Percentiles rank a stretch among this genome's conserved stretches.
Evolutionary conservation across 495 filamentous ascomycete species (phyloP).

Genomic region (Penicillium turbatum): DNA sequence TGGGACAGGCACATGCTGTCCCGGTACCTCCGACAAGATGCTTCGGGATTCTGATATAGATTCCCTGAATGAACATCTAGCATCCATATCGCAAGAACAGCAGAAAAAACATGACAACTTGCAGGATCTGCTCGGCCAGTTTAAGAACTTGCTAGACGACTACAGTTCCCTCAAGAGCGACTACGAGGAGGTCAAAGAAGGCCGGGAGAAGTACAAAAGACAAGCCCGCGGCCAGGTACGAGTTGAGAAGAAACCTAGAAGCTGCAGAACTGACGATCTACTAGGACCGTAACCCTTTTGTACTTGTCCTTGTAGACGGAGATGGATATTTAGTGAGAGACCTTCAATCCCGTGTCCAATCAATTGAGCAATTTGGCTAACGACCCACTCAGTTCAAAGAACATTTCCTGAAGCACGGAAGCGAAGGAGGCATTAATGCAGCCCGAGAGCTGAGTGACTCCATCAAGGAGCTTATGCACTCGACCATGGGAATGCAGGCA

Average conservation of each 20-base stretch:
- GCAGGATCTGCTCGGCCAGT: slow-evolving; percentile 34
- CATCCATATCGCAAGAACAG: slow-evolving; percentile 26
- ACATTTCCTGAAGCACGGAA: slow-evolving; percentile 45
- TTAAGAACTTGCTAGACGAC: slow-evolving; percentile 41
- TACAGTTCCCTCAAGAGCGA: slow-evolving; percentile 53
- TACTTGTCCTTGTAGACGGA: slow-evolving; percentile 57
- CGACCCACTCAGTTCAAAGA: slow-evolving; percentile 46
- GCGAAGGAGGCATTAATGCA: slow-evolving; percentile 54
- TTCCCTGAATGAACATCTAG: slow-evolving; percentile 28
- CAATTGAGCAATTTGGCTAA: not conserved
- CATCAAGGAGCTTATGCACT: slow-evolving; percentile 42
- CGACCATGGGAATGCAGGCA: slow-evolving; percentile 43
- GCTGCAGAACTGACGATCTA: slow-evolving; percentile 1
- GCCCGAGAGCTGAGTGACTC: slow-evolving; percentile 51
- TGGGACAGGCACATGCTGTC: slow-evolving; percentile 26
- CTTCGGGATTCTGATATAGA: slow-evolving; percentile 39
- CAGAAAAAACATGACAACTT: slow-evolving; percentile 36
- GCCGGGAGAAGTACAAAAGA: slow-evolving; percentile 50
- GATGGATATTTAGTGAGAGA: slow-evolving; percentile 51
- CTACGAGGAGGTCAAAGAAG: slow-evolving; percentile 54
- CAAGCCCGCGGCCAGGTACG: slow-evolving; percentile 47
- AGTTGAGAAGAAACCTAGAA: not conserved
- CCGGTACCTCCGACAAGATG: slow-evolving; percentile 26
- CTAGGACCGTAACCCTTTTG: slow-evolving; percentile 55
- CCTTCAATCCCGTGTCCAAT: no score